These are phyloP conservation scores for Actinomucor elegans DNA, from an alignment of 371 early-diverging fungal species.

Conservation along the genomic window DNA sequence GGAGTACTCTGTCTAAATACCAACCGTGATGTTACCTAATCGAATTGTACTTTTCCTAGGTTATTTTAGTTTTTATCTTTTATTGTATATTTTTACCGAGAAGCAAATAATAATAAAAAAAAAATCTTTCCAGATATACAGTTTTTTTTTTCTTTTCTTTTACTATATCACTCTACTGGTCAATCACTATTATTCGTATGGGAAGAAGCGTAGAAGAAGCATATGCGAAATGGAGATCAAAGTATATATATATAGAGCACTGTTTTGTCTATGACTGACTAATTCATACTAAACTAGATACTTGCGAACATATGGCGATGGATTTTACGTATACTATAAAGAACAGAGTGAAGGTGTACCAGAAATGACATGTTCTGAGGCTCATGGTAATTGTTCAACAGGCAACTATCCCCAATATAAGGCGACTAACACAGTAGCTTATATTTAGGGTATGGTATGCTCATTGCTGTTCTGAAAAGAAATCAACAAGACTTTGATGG, in stretches of 20 bases:
- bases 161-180: no score
- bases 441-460: slow-evolving; percentile 60
- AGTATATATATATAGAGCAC: neutral
- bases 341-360: slow-evolving; percentile 36
- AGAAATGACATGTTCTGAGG: slow-evolving; percentile 54
- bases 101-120: neutral
- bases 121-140: neutral
- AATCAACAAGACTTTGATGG: slow-evolving; percentile 66
- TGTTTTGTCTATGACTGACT: neutral
- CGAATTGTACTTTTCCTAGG: no score
- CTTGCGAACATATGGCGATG: slow-evolving; percentile 42
- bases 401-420: neutral
- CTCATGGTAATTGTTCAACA: slow-evolving; percentile 56
- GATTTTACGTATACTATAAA: slow-evolving; percentile 49
- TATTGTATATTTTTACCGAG: neutral
- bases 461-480: slow-evolving; percentile 58
- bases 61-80: no score
- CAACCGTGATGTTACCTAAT: no score
- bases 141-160: neutral
- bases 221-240: slow-evolving; percentile 1
- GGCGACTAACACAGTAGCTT: neutral
- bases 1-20: no score
- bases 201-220: slow-evolving; percentile 1
- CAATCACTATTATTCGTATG: neutral
- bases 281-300: slow-evolving; percentile 25